A percentile compares a stretch with the other conserved stretches of the same genome.
Evolutionary conservation across 805 yeast species (phyloP).

Genomic region (Sugiyamaella floridensis): DNA sequence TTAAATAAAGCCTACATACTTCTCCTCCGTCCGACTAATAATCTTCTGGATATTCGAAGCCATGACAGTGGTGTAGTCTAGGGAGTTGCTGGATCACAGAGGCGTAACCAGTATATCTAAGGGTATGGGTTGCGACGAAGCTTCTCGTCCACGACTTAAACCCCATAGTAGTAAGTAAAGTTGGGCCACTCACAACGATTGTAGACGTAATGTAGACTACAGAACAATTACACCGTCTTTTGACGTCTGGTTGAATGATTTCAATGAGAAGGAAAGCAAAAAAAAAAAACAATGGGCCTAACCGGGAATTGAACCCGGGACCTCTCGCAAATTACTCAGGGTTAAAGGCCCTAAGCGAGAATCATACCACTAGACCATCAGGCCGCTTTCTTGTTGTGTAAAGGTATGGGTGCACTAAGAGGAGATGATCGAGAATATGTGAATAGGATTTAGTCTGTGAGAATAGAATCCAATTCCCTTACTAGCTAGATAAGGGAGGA

Average conservation of each 20-base stretch:
- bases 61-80: neutral
- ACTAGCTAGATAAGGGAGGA: no score
- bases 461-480: no score
- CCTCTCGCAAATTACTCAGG: neutral
- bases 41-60: constrained; percentile 13
- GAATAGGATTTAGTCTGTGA: no score
- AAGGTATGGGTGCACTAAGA: no score
- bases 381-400: neutral
- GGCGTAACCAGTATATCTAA: neutral
- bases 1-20: constrained; percentile 7
- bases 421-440: no score
- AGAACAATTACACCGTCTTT: no score
- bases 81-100: no score
- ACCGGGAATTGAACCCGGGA: neutral
- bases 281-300: neutral
- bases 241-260: no score
- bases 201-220: no score
- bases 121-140: neutral
- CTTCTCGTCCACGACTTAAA: neutral
- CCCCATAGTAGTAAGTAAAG: no score
- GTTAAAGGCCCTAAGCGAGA: neutral
- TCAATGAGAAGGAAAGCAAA: neutral
- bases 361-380: neutral
- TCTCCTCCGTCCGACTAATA: constrained; percentile 21
- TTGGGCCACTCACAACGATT: no score